phyloP scores from a whole-genome alignment of 1,284 basidiomycete species.

The Amylostereum chailletii region DNA sequence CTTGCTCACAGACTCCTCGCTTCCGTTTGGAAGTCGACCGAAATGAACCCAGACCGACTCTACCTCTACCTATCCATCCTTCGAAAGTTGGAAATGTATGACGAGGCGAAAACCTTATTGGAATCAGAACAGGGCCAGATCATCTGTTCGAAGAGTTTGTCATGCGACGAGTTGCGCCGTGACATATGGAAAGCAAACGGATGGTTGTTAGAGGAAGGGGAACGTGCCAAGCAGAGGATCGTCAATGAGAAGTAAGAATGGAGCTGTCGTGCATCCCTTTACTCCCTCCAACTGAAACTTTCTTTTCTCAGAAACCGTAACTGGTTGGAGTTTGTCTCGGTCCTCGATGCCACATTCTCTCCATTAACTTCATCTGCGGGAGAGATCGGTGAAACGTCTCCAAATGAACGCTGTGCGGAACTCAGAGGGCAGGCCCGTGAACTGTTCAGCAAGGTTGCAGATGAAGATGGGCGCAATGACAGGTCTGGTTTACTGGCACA shows the following conservation, averaged over 20 bases:
- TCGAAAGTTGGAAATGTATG: conserved; percentile 54
- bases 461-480: conserved; percentile 59
- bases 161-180: conserved; percentile 67
- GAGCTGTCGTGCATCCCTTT: no score
- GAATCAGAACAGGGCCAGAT: conserved; percentile 55
- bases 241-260: conserved; percentile 49
- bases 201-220: conserved; percentile 49
- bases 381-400: conserved; percentile 11
- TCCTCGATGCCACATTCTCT: conserved; percentile 59
- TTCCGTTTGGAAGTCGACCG: conserved; percentile 51
- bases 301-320: conserved; percentile 62
- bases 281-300: conserved; percentile 1
- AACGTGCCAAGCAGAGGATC: conserved; percentile 46
- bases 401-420: conserved; percentile 27
- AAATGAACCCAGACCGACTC: conserved; percentile 64
- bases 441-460: conserved; percentile 48
- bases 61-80: conserved; percentile 67
- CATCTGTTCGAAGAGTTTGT: conserved; percentile 63
- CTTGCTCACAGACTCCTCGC: conserved; percentile 62
- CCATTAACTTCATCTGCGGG: conserved; percentile 23
- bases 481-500: conserved; percentile 64
- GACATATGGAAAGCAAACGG: conserved; percentile 54
- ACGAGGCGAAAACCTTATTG: conserved; percentile 66
- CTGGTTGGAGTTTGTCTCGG: conserved; percentile 74
- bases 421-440: conserved; percentile 36